These are phyloP conservation scores for Kappamyces sp. DNA, from an alignment of 192 early-diverging fungal genomes.

Conservation along the genomic window DNA sequence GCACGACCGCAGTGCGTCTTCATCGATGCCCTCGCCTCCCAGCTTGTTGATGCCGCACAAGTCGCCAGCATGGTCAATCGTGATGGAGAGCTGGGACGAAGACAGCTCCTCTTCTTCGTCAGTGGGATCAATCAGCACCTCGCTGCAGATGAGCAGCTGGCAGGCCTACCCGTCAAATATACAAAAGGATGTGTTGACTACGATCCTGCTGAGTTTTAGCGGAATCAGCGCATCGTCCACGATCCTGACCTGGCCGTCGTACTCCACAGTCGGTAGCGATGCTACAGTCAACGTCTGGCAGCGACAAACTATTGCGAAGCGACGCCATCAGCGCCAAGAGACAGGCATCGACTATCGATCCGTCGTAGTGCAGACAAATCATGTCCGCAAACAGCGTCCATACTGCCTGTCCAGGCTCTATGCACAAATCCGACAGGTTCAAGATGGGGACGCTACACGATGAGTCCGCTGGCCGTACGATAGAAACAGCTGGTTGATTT, in stretches of 20 bases:
- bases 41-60: slow-evolving; percentile 50
- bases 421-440: slow-evolving; percentile 66
- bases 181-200: slow-evolving; percentile 58
- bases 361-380: slow-evolving; percentile 86
- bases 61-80: slow-evolving; percentile 53
- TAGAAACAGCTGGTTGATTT: slow-evolving; percentile 55
- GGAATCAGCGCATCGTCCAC: slow-evolving; percentile 37
- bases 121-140: slow-evolving; percentile 52
- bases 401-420: slow-evolving; percentile 70
- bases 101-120: slow-evolving; percentile 61
- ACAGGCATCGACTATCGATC: slow-evolving; percentile 83
- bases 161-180: slow-evolving; percentile 52
- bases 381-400: slow-evolving; percentile 89
- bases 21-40: slow-evolving; percentile 46
- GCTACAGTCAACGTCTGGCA: not conserved
- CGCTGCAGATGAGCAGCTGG: slow-evolving; percentile 1
- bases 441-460: slow-evolving; percentile 47
- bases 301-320: slow-evolving; percentile 54
- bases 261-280: slow-evolving; percentile 34
- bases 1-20: slow-evolving; percentile 37
- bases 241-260: slow-evolving; percentile 61
- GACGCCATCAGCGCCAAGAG: slow-evolving; percentile 75
- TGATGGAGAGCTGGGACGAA: slow-evolving; percentile 47
- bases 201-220: slow-evolving; percentile 43
- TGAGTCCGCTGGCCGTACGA: not conserved